Conservation (phyloP, 805 yeast genomes). For the Kodamaea jinghongensis region DNA sequence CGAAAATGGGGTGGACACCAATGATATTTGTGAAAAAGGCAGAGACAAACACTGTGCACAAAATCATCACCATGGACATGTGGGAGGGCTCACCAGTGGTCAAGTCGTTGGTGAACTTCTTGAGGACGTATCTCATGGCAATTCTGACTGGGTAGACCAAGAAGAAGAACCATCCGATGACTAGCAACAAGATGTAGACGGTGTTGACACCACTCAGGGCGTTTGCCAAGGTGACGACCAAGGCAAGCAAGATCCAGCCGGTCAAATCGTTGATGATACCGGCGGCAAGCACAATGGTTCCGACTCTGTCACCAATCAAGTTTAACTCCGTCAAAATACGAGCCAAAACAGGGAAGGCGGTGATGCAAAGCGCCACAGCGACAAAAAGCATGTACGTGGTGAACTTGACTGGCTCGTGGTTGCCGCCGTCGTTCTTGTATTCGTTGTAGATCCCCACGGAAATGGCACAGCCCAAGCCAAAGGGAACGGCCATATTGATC, state of each 20-base stretch:
- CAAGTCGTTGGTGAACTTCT: conserved; percentile 51
- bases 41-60: conserved; percentile 58
- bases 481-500: conserved; percentile 72
- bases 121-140: conserved; percentile 44
- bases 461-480: conserved; percentile 73
- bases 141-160: conserved; percentile 56
- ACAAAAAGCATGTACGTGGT: conserved; percentile 78
- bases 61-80: conserved; percentile 52
- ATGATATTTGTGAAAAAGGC: conserved; percentile 80
- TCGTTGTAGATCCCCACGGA: conserved; percentile 65
- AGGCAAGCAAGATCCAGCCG: conserved; percentile 79
- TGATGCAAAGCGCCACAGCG: conserved; percentile 79
- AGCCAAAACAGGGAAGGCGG: conserved; percentile 83
- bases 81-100: conserved; percentile 62
- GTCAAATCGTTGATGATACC: conserved; percentile 77
- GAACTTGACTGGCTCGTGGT: conserved; percentile 44
- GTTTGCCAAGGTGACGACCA: conserved; percentile 74
- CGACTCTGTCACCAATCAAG: conserved; percentile 68
- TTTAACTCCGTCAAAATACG: conserved; percentile 74
- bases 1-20: conserved; percentile 85
- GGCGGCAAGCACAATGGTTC: conserved; percentile 70
- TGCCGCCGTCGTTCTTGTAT: conserved; percentile 28
- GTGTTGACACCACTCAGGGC: conserved; percentile 67
- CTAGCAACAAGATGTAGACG: conserved; percentile 62
- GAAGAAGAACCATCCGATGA: conserved; percentile 67